A percentile compares a stretch with the other conserved stretches of the same genome.
phyloP scores from a whole-genome alignment of 176 grass and related monocot species.

The Stipa capillata region DNA sequence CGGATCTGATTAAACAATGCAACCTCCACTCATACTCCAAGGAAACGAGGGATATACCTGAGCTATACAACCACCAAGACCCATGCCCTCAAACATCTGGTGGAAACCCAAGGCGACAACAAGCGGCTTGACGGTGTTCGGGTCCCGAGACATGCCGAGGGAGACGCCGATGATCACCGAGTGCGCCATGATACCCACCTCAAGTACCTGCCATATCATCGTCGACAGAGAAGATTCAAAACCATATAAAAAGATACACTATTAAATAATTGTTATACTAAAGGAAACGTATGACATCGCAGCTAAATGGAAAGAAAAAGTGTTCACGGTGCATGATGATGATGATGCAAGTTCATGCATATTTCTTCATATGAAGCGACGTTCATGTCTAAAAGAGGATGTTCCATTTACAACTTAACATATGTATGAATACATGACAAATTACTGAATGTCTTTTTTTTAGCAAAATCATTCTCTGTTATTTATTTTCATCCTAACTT shows the following conservation, averaged over 20 bases:
- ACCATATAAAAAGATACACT: neutral
- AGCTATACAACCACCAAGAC: constrained; percentile 53
- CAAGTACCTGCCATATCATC: constrained; percentile 27
- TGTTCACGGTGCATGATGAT: neutral
- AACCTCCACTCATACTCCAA: too few relatives aligned
- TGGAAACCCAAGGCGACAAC: constrained; percentile 52
- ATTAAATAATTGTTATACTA: neutral
- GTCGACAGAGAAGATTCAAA: neutral
- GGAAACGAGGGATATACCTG: constrained; percentile 19
- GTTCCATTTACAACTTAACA: neutral
- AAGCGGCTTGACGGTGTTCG: constrained; percentile 39
- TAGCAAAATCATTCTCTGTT: too few relatives aligned
- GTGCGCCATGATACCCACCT: constrained; percentile 65
- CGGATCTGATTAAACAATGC: too few relatives aligned
- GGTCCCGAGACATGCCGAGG: constrained; percentile 21
- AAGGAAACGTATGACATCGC: too few relatives aligned
- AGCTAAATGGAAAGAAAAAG: constrained; percentile 3
- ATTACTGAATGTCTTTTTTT: too few relatives aligned
- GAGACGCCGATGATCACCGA: constrained; percentile 78
- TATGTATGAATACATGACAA: too few relatives aligned
- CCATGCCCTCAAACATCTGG: constrained; percentile 70
- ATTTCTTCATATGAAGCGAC: neutral
- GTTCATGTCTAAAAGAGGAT: neutral
- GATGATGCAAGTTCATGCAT: neutral
- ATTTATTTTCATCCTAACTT: neutral